Conservation (phyloP, 2,329 filamentous ascomycete genomes). For the Penicillium occitanis region DNA sequence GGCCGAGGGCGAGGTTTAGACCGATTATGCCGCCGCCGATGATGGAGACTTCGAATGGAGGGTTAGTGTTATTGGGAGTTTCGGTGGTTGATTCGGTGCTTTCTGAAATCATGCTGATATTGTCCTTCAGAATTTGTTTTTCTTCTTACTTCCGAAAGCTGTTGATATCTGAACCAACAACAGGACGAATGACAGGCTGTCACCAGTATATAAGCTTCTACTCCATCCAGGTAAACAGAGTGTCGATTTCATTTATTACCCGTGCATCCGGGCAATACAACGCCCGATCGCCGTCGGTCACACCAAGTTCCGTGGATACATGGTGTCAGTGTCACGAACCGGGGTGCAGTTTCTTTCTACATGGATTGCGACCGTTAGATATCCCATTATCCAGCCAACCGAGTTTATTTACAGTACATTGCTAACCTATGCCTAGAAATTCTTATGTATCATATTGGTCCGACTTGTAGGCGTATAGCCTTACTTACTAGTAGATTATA, state of each 20-base stretch:
- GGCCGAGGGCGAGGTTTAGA: conserved; percentile 28
- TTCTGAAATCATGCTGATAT: not conserved
- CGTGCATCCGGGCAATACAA: not conserved
- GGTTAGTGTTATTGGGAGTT: not conserved
- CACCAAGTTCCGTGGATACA: not conserved
- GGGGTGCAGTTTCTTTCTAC: not conserved
- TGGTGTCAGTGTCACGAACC: not conserved
- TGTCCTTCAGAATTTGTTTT: no score
- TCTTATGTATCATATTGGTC: not conserved
- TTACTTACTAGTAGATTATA: no score
- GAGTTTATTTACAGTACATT: no score
- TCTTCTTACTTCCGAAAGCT: not conserved
- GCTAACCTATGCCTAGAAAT: no score
- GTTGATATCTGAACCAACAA: not conserved
- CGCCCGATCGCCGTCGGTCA: not conserved
- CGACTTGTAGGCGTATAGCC: not conserved
- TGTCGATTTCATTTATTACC: not conserved
- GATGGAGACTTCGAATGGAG: conserved; percentile 28
- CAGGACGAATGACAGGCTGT: not conserved
- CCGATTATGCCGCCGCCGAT: conserved; percentile 34
- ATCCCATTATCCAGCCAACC: no score
- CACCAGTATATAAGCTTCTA: not conserved
- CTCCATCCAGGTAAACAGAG: not conserved
- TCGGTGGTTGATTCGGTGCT: not conserved
- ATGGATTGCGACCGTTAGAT: no score